These are phyloP conservation scores for Monosporascus sp. DNA, from an alignment of 2,329 filamentous ascomycete species.

Conservation along the genomic window DNA sequence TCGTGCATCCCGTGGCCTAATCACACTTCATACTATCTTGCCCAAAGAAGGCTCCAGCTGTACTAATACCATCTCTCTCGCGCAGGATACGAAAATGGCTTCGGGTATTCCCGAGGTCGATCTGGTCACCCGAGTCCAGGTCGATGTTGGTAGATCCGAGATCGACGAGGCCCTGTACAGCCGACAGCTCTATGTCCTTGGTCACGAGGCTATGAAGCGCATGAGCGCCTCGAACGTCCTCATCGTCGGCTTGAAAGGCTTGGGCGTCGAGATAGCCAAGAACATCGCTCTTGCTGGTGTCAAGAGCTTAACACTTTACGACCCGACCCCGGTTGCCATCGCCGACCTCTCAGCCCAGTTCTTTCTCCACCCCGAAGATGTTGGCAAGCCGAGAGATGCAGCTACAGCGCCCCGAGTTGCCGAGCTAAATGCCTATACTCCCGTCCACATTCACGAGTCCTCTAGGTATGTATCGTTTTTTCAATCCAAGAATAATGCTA, in stretches of 20 bases:
- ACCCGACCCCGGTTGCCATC: slow-evolving; percentile 77
- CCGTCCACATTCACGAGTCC: slow-evolving; percentile 70
- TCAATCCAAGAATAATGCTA: not conserved
- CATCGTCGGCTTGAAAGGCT: slow-evolving; percentile 82
- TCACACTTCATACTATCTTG: not conserved
- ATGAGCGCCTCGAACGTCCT: slow-evolving; percentile 97
- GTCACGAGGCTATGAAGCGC: slow-evolving; percentile 90
- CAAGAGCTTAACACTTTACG: slow-evolving; percentile 91
- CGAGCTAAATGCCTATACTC: slow-evolving; percentile 94
- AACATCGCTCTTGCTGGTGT: slow-evolving; percentile 97
- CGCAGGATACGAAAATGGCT: slow-evolving; percentile 45
- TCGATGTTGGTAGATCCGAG: slow-evolving; percentile 53
- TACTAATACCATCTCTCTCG: slow-evolving; percentile 10
- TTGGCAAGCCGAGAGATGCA: slow-evolving; percentile 84
- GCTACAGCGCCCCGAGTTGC: slow-evolving; percentile 85
- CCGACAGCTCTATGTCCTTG: slow-evolving; percentile 66
- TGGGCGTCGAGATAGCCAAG: slow-evolving; percentile 97
- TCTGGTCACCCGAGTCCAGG: slow-evolving; percentile 60
- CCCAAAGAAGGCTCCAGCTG: not conserved
- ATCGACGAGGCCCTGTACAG: slow-evolving; percentile 73
- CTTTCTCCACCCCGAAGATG: slow-evolving; percentile 82
- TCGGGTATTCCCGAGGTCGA: slow-evolving; percentile 47
- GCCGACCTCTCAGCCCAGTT: slow-evolving; percentile 95
- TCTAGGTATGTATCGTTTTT: slow-evolving; percentile 35
- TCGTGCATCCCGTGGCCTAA: no score